Evolutionary conservation across 495 filamentous ascomycete species (phyloP).

Genomic region (Apiosordaria backusii): DNA sequence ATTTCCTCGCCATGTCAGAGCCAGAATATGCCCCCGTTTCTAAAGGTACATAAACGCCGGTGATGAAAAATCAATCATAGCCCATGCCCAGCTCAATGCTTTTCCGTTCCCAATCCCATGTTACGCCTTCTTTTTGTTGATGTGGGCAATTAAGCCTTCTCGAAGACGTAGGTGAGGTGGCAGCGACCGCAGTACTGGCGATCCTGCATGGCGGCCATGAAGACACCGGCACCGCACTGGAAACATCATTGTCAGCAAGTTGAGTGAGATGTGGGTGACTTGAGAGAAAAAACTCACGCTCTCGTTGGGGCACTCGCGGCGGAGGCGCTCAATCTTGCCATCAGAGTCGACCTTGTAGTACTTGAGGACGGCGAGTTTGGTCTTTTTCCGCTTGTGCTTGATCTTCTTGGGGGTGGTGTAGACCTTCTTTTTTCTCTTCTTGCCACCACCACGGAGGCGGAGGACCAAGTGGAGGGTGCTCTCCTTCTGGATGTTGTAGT

Average conservation of each 20-base stretch:
- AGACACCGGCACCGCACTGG: slow-evolving; percentile 97
- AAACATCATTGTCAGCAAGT: slow-evolving; percentile 23
- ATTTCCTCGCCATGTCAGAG: slow-evolving; percentile 36
- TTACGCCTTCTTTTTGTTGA: slow-evolving; percentile 11
- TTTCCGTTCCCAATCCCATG: slow-evolving; percentile 23
- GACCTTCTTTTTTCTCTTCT: slow-evolving; percentile 99
- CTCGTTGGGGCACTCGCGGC: slow-evolving; percentile 90
- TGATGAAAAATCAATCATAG: slow-evolving; percentile 20
- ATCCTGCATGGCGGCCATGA: slow-evolving; percentile 99
- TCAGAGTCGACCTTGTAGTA: slow-evolving; percentile 99
- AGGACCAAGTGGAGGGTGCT: slow-evolving; percentile 97
- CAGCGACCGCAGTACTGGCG: slow-evolving; percentile 99
- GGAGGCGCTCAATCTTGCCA: slow-evolving; percentile 99
- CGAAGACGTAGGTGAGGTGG: slow-evolving; percentile 99
- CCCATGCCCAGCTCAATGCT: slow-evolving; percentile 31
- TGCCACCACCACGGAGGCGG: slow-evolving; percentile 92
- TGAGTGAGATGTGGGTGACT: background rate
- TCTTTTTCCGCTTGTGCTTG: slow-evolving; percentile 99
- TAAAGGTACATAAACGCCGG: slow-evolving; percentile 41
- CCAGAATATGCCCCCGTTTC: slow-evolving; percentile 27
- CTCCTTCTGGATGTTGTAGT: slow-evolving; percentile 99
- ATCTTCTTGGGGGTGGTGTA: slow-evolving; percentile 99
- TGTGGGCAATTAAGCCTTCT: slow-evolving; percentile 51
- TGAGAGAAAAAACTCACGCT: slow-evolving; percentile 63
- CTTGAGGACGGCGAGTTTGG: slow-evolving; percentile 99